These are phyloP conservation scores for Podila epicladia DNA, from an alignment of 192 early-diverging fungal species.

Conservation along the genomic window DNA sequence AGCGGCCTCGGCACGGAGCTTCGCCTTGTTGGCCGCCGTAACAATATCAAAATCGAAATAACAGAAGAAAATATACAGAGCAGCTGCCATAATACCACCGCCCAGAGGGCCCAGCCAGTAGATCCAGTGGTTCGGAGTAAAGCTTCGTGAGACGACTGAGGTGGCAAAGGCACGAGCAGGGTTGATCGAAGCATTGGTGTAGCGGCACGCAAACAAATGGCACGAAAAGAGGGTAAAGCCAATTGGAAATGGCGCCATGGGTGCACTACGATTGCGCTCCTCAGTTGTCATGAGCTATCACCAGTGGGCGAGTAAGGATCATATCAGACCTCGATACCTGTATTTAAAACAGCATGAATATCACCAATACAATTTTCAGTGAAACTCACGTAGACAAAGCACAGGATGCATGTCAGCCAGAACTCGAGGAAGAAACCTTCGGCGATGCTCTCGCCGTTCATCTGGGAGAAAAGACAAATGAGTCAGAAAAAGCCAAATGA, in stretches of 20 bases:
- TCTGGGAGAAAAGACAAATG: background rate
- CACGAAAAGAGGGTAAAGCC: slow-evolving; percentile 31
- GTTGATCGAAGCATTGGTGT: slow-evolving; percentile 65
- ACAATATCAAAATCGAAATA: slow-evolving; percentile 27
- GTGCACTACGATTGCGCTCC: slow-evolving; percentile 6
- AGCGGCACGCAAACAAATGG: slow-evolving; percentile 22
- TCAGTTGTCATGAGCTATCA: slow-evolving; percentile 24
- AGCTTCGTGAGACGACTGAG: slow-evolving; percentile 57
- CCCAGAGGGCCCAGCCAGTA: slow-evolving; percentile 66
- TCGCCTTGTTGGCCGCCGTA: slow-evolving; percentile 4
- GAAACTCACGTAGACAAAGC: slow-evolving; percentile 16
- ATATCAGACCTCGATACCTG: background rate
- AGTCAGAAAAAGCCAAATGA: background rate
- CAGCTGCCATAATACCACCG: slow-evolving; percentile 55
- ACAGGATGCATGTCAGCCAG: slow-evolving; percentile 22
- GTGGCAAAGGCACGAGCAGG: slow-evolving; percentile 73
- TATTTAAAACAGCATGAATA: no score
- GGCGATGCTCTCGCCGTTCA: slow-evolving; percentile 12
- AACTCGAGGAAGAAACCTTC: slow-evolving; percentile 28
- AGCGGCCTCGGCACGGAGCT: slow-evolving; percentile 8
- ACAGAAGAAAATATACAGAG: slow-evolving; percentile 27
- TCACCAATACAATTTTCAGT: no score
- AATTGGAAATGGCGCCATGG: slow-evolving; percentile 25
- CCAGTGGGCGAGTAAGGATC: background rate
- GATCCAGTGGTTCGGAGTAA: slow-evolving; percentile 65